A percentile compares a stretch with the other conserved stretches of the same genome.
These are phyloP conservation scores for Corylus americana DNA, from an alignment of 306 rosid species.

Conservation along the genomic window DNA sequence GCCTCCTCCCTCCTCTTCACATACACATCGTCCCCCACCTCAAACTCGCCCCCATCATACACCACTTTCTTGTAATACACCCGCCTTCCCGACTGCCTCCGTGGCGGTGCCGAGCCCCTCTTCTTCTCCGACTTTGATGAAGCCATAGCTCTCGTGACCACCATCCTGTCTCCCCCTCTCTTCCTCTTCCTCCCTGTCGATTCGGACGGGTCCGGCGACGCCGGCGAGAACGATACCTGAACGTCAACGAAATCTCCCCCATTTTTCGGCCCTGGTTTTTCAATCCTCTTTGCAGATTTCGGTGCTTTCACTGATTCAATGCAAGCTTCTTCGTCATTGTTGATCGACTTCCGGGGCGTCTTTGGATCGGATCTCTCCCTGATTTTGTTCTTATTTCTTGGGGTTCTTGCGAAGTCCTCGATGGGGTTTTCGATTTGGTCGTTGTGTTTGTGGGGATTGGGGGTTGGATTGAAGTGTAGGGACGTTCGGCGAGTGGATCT, in stretches of 20 bases:
- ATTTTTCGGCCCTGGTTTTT: conserved; percentile 16
- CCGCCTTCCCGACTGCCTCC: conserved; percentile 31
- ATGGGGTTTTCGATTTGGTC: neutral
- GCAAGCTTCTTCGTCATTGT: conserved; percentile 10
- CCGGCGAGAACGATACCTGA: conserved; percentile 39
- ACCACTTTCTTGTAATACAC: conserved; percentile 68
- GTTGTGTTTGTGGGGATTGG: conserved; percentile 12
- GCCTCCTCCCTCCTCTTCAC: conserved; percentile 80
- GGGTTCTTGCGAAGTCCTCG: conserved; percentile 14
- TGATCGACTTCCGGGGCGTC: conserved; percentile 20
- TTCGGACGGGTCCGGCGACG: conserved; percentile 58
- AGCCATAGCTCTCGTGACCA: conserved; percentile 50
- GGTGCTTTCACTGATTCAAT: conserved; percentile 4
- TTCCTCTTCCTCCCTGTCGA: conserved; percentile 52
- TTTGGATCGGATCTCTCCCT: neutral
- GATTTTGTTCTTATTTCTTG: conserved; percentile 7
- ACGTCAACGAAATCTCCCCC: conserved; percentile 14
- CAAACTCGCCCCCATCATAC: conserved; percentile 85
- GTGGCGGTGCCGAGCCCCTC: neutral
- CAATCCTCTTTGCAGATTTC: conserved; percentile 12
- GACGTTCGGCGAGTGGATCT: conserved; percentile 58
- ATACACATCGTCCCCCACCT: conserved; percentile 68
- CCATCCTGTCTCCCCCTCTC: conserved; percentile 28
- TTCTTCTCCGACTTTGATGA: conserved; percentile 28
- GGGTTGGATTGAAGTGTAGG: conserved; percentile 18